Percentiles rank a stretch among this genome's conserved stretches.
These are phyloP conservation scores for Globisporangium abappressorium DNA, from an alignment of 352 stramenopile species.

Conservation along the genomic window DNA sequence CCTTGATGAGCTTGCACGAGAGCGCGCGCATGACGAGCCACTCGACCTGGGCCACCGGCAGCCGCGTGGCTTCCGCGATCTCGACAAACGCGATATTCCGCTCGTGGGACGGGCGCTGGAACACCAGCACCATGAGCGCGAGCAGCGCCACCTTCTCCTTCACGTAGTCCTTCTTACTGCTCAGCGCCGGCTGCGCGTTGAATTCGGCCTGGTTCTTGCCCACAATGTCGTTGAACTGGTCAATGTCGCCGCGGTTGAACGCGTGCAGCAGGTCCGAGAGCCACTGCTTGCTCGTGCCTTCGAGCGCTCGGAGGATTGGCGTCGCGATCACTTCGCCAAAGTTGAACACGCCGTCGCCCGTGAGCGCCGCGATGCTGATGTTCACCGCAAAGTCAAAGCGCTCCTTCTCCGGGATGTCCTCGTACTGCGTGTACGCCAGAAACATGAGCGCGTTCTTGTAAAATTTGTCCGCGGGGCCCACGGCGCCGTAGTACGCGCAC, in stretches of 20 bases:
- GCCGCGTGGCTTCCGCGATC: slow-evolving; percentile 87
- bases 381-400: slow-evolving; percentile 90
- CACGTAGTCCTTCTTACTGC: slow-evolving; percentile 92
- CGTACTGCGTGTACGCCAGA: slow-evolving; percentile 94
- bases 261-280: slow-evolving; percentile 92
- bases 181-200: slow-evolving; percentile 90
- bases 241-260: slow-evolving; percentile 95
- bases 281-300: slow-evolving; percentile 91
- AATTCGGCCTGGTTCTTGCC: slow-evolving; percentile 76
- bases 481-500: slow-evolving; percentile 90
- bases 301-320: slow-evolving; percentile 89
- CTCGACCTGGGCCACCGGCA: slow-evolving; percentile 93
- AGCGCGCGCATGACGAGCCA: slow-evolving; percentile 98
- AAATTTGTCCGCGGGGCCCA: slow-evolving; percentile 94
- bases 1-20: slow-evolving; percentile 95
- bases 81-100: slow-evolving; percentile 93
- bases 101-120: slow-evolving; percentile 93
- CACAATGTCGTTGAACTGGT: slow-evolving; percentile 90
- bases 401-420: slow-evolving; percentile 80
- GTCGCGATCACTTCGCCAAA: slow-evolving; percentile 97
- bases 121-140: slow-evolving; percentile 96
- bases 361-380: slow-evolving; percentile 95
- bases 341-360: slow-evolving; percentile 97
- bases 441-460: slow-evolving; percentile 97
- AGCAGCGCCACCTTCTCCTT: slow-evolving; percentile 98